Base-by-base conservation (phyloP, 805 yeast genomes). In the Gaillardinia entomophila region DNA sequence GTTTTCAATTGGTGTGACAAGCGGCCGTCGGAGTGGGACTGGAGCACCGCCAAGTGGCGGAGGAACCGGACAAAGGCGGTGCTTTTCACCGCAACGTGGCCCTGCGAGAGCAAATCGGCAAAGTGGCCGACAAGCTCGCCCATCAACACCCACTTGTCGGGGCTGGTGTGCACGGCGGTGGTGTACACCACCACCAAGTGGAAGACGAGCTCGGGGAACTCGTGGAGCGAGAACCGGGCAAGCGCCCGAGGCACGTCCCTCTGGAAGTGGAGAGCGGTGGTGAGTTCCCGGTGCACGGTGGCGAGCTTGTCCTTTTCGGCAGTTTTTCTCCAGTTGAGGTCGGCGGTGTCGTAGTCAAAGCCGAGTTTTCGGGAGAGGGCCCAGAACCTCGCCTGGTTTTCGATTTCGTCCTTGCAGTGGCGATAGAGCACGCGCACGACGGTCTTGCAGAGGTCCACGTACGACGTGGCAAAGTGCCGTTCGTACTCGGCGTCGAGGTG, bases 71-170 rank as follows among this genome's bases (percentile, higher is more conserved):
- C 46, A 35, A 57, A 58, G 4, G 43, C 36, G 4, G 38, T 26
- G 13, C 45, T 49, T 2, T 49, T 23, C 0, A 53, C 35, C 8
- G 40, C 31, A n/a, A 62, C 38, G 18, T 49, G 38, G 31, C 41
- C 55, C 2, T 23, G 13, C 12, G 34, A 27, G 12, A 59, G 22
- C 16, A 48, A 42, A 2, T 7, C 13, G n/a, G 24, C 24, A 22
- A 48, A 32, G 40, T 43, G 56, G 3, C 41, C 44, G 28, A 62
- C 35, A 12, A 62, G 34, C 14, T 37, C 30, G n/a, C 44, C 39
- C 6, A 59, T 18, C 16, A 50, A 51, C 23, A 44, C 44, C 70
- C 71, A 65, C 24, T 44, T 54, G 16, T 50, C 51, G 6, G 51
- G 48, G 15, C 43, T 45, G 7, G 34, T 19, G 3, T 30, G 20